Evolutionary conservation across 2,329 filamentous ascomycete genomes (phyloP), one percentile per base, ranked within the genome.

Genomic region (Alternaria arborescens): DNA sequence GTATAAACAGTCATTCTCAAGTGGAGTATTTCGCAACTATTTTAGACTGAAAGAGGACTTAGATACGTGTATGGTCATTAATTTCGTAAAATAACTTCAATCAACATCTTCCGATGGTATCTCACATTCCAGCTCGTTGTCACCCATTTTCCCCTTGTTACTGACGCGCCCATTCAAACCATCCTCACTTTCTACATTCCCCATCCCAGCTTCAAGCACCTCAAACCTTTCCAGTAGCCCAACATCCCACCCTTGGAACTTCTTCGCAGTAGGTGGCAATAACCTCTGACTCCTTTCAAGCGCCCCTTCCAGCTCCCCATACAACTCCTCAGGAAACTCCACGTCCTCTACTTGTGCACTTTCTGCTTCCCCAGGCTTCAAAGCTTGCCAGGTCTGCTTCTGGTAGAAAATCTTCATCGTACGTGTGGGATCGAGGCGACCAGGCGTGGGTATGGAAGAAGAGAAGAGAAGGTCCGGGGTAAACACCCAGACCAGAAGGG

Each of bases 221-320:
- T 80, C 76, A 77, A 85, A 89, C 60, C 84, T 80, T 64, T 85
- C 82, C 60, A 92, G 71, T 18, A 92, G 73, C 2, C 88, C 89
- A 5, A 92, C 87, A 26, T 84, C 83, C 89, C 89, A 93, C n/a
- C 84, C 85, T 71, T 86, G 82, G 66, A 91, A 90, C 28, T 69
- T 78, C 57, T 87, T 82, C 60, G 89, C 86, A 8, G 79, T 79
- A 0, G 66, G 72, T 1, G 90, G 89, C 8, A 92, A 72, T 16
- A 87, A 71, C 3, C 62, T 42, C 36, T 82, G 86, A 65, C 85
- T 88, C 8, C 70, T 71, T 11, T 79, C 71, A 26, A 93, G 77
- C 10, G 75, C 78, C 6, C 69, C 62, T 1, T 75, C 66, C 7
- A 89, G 75, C 30, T 79, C 78, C 5, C 73, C 58, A 28, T 89